A percentile compares a stretch with the other conserved stretches of the same genome.
Evolutionary conservation across 805 yeast species (phyloP).

Genomic region (Saccharomycopsis sp.): DNA sequence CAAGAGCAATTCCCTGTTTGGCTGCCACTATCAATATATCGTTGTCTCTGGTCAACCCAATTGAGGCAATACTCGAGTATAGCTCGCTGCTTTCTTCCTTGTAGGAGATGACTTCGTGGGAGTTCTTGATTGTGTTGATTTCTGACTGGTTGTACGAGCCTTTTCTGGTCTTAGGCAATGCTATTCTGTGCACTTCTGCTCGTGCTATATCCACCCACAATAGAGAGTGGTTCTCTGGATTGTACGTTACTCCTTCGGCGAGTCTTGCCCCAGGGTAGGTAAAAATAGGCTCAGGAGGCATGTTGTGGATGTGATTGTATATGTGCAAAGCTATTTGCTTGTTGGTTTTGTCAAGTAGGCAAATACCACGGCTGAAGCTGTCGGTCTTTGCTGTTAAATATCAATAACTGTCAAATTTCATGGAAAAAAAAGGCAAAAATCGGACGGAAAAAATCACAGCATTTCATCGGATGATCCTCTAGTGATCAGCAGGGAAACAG

Average conservation of each 20-base stretch:
- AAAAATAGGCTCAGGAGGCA: not conserved
- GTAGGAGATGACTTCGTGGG: conserved; percentile 17
- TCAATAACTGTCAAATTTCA: too few relatives aligned
- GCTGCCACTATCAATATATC: conserved; percentile 54
- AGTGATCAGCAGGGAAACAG: too few relatives aligned
- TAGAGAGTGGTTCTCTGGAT: conserved; percentile 40
- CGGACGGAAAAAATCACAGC: too few relatives aligned
- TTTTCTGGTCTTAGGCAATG: conserved; percentile 21
- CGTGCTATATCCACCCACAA: conserved; percentile 42
- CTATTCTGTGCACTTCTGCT: conserved; percentile 35
- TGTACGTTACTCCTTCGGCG: conserved; percentile 51
- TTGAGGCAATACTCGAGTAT: conserved; percentile 50
- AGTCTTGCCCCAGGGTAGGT: conserved; percentile 33
- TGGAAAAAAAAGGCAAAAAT: too few relatives aligned
- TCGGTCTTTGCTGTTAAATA: too few relatives aligned
- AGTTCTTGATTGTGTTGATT: conserved; percentile 16
- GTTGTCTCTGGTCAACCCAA: conserved; percentile 56
- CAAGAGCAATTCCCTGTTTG: conserved; percentile 55
- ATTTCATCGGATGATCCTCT: too few relatives aligned
- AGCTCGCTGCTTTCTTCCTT: conserved; percentile 8
- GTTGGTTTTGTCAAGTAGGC: too few relatives aligned
- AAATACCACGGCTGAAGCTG: too few relatives aligned
- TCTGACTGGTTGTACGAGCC: conserved; percentile 13
- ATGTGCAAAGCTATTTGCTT: not conserved
- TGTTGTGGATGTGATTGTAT: not conserved